phyloP scores from a whole-genome alignment of 129 eudicot species.

The Calendula officinalis region DNA sequence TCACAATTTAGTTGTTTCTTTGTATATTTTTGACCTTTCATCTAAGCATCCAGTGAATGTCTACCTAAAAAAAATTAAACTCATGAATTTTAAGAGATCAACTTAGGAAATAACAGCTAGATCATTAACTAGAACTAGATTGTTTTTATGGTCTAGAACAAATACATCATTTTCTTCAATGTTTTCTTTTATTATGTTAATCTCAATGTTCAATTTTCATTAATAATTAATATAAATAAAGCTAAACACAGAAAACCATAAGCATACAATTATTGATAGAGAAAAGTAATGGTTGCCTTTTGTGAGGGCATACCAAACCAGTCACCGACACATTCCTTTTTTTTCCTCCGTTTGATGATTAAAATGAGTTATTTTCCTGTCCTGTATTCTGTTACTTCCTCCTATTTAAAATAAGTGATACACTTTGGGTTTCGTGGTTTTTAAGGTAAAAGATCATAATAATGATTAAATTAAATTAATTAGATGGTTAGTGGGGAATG shows the following conservation, averaged over 20 bases:
- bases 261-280: slow-evolving; percentile 14
- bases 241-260: slow-evolving; percentile 10
- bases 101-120: too few relatives aligned
- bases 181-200: background rate
- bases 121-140: too few relatives aligned
- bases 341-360: background rate
- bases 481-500: too few relatives aligned
- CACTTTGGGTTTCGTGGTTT: too few relatives aligned
- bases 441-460: too few relatives aligned
- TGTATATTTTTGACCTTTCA: too few relatives aligned
- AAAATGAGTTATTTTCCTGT: background rate
- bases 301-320: background rate
- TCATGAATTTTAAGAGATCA: too few relatives aligned
- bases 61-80: too few relatives aligned
- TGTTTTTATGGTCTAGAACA: background rate
- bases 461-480: too few relatives aligned
- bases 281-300: slow-evolving; percentile 10
- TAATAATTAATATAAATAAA: background rate
- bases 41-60: too few relatives aligned
- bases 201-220: background rate
- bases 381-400: background rate
- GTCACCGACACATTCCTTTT: slow-evolving; percentile 8
- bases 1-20: too few relatives aligned
- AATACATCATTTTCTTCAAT: background rate
- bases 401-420: too few relatives aligned